Percentiles rank a stretch among this genome's conserved stretches.
Evolutionary conservation across 164 flowering plant species (phyloP).

Genomic region (Malania oleifera): DNA sequence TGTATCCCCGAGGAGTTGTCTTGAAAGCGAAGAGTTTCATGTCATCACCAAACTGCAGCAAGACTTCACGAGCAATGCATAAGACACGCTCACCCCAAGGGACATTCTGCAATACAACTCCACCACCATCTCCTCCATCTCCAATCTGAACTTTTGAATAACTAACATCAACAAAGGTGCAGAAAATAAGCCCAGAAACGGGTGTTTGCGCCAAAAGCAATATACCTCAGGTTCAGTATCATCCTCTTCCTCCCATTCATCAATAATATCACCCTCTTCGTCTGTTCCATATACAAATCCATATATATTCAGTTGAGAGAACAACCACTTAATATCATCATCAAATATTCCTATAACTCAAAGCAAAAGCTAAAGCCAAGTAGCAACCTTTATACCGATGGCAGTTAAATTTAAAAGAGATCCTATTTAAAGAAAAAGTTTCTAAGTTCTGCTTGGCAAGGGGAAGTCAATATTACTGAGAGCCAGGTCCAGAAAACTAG

Average conservation of each 20-base stretch:
- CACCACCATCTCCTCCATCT: slow-evolving; percentile 99
- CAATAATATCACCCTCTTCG: slow-evolving; percentile 36
- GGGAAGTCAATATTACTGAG: too few species aligned
- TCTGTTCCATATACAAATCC: slow-evolving; percentile 32
- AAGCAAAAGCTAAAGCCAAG: not conserved
- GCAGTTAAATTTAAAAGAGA: too few species aligned
- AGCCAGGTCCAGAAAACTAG: too few species aligned
- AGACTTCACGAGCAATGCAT: slow-evolving; percentile 55
- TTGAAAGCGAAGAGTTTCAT: slow-evolving; percentile 64
- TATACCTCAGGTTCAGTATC: slow-evolving; percentile 54
- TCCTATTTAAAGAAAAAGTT: too few species aligned
- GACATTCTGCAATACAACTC: slow-evolving; percentile 60
- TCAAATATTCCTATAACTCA: not conserved
- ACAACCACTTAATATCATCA: not conserved
- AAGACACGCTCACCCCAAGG: slow-evolving; percentile 75
- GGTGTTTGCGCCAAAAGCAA: not conserved
- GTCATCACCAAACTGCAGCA: slow-evolving; percentile 49
- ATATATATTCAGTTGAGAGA: slow-evolving; percentile 1
- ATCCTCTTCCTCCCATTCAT: slow-evolving; percentile 80
- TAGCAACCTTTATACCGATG: not conserved
- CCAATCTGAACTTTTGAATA: slow-evolving; percentile 52
- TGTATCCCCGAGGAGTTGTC: slow-evolving; percentile 73
- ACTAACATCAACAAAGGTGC: slow-evolving; percentile 4
- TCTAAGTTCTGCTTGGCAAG: too few species aligned
- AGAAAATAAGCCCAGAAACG: not conserved